These are phyloP conservation scores for Alternaria postmessia DNA, from an alignment of 2,329 filamentous ascomycete genomes.

Conservation along the genomic window DNA sequence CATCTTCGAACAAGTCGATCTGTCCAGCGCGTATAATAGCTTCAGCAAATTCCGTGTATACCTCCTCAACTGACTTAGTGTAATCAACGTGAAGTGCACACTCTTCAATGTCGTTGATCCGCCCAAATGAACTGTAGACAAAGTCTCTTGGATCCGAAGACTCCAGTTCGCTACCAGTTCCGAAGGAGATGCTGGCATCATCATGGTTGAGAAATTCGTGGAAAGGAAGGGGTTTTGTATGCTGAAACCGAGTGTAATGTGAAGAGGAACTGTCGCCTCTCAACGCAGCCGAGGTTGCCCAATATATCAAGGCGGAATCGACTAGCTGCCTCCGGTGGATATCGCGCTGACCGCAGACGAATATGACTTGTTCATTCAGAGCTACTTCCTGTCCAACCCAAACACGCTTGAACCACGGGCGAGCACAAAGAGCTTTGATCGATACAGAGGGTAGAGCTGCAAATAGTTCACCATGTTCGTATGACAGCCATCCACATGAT, in stretches of 20 bases:
- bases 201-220: rapidly evolving
- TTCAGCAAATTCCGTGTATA: not conserved
- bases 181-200: too few species aligned
- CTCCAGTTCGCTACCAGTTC: not conserved
- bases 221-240: not conserved
- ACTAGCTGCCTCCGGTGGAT: not conserved
- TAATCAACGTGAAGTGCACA: not conserved
- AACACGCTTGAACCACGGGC: constrained; percentile 3
- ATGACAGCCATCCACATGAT: too few species aligned
- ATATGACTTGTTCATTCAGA: not conserved
- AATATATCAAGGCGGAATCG: too few species aligned
- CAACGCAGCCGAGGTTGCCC: too few species aligned
- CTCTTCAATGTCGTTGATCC: not conserved
- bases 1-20: rapidly evolving
- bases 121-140: not conserved
- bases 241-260: too few species aligned
- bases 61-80: not conserved
- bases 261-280: too few species aligned
- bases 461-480: not conserved
- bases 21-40: not conserved
- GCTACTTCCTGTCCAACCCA: not conserved
- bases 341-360: not conserved
- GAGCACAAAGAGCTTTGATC: not conserved
- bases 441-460: rapidly evolving
- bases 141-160: not conserved